These are phyloP conservation scores for Tylopilus sp. DNA, from an alignment of 768 basidiomycete species.

Conservation along the genomic window DNA sequence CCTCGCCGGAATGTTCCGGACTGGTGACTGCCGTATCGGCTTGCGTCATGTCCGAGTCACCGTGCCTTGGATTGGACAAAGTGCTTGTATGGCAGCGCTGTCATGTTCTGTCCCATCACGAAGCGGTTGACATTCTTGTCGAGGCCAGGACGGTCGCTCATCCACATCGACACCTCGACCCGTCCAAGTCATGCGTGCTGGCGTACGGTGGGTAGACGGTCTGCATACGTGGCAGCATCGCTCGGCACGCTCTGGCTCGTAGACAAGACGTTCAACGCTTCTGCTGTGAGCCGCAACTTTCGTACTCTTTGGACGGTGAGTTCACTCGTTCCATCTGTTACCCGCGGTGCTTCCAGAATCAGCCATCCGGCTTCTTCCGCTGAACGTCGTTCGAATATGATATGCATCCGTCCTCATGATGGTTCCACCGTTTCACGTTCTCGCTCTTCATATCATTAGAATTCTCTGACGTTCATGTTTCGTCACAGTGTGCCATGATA, in stretches of 20 bases:
- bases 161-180: not conserved
- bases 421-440: conserved; percentile 2
- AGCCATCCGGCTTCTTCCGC: not conserved
- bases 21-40: too few relatives aligned
- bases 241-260: conserved; percentile 34
- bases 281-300: conserved; percentile 44
- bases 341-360: not conserved
- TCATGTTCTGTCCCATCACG: not conserved
- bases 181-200: not conserved
- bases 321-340: not conserved
- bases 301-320: conserved; percentile 50
- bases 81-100: too few relatives aligned
- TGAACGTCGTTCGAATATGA: too few relatives aligned
- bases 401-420: too few relatives aligned
- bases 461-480: not conserved
- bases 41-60: too few relatives aligned
- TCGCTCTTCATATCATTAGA: not conserved
- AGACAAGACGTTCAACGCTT: conserved; percentile 47
- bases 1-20: too few relatives aligned
- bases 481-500: conserved; percentile 57
- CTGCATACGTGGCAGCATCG: conserved; percentile 23
- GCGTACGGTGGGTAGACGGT: conserved; percentile 18
- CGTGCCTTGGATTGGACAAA: too few relatives aligned
- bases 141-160: not conserved
- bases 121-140: not conserved